Evolutionary conservation across 345 rosid genomes (phyloP).

Genomic region (Populus davidiana): DNA sequence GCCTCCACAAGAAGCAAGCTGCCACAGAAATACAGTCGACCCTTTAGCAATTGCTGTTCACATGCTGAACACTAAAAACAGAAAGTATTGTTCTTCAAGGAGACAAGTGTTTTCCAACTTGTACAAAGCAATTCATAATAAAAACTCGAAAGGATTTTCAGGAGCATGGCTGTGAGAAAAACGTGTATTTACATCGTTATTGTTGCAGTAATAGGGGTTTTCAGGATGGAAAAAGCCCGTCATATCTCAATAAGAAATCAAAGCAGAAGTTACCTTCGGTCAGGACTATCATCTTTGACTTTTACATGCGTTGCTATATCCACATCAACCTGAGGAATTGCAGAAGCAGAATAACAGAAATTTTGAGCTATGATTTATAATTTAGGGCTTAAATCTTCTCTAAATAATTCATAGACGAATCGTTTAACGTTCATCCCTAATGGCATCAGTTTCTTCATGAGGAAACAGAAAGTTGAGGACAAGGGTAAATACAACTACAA

Average conservation of each 20-base stretch:
- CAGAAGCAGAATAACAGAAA: neutral
- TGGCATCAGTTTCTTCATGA: neutral
- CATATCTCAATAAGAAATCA: constrained; percentile 6
- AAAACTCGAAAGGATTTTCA: neutral
- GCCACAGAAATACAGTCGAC: no score
- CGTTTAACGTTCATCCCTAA: neutral
- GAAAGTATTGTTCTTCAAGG: no score
- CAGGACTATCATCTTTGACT: constrained; percentile 65
- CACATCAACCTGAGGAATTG: constrained; percentile 72
- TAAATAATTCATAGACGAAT: constrained; percentile 2
- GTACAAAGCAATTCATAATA: neutral
- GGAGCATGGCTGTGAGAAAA: neutral
- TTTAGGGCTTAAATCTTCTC: constrained; percentile 5
- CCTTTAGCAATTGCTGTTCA: no score
- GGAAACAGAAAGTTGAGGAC: neutral
- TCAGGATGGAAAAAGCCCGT: neutral
- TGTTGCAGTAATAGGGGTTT: neutral
- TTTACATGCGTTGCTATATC: constrained; percentile 83
- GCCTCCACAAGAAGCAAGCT: no score
- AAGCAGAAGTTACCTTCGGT: constrained; percentile 61
- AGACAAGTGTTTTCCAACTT: neutral
- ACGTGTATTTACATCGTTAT: constrained; percentile 1
- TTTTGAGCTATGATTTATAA: constrained; percentile 11
- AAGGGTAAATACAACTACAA: neutral
- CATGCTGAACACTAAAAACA: no score